Conservation (phyloP, 176 grass and related monocot genomes). For the Calamus simplicifolius region DNA sequence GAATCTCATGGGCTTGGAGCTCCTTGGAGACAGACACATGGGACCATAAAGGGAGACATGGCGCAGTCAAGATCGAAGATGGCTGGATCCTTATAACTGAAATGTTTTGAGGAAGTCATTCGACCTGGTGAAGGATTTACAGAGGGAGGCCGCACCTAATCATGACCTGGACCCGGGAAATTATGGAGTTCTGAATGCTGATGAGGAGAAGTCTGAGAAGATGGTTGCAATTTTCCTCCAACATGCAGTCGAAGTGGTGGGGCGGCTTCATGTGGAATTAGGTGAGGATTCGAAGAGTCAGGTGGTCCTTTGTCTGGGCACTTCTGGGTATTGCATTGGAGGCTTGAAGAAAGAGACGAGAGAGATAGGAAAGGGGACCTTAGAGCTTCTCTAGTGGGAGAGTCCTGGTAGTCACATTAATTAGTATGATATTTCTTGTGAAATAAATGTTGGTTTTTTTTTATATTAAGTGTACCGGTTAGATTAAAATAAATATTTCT, state of each 20-base stretch:
- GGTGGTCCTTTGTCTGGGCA: conserved; percentile 22
- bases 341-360: conserved; percentile 38
- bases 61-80: conserved; percentile 29
- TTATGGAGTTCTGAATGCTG: background rate
- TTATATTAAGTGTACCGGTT: too few species aligned
- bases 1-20: conserved; percentile 4
- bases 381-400: conserved; percentile 43
- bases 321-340: conserved; percentile 42
- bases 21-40: conserved; percentile 1
- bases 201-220: conserved; percentile 12
- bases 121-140: background rate
- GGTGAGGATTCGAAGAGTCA: conserved; percentile 8
- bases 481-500: too few species aligned
- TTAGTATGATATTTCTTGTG: conserved; percentile 25
- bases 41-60: conserved; percentile 12
- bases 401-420: conserved; percentile 32
- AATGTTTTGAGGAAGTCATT: conserved; percentile 20
- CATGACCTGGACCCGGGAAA: conserved; percentile 16
- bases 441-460: too few species aligned
- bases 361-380: conserved; percentile 35
- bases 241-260: conserved; percentile 10
- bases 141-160: background rate
- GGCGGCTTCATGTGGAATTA: background rate
- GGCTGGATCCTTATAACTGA: conserved; percentile 20
- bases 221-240: conserved; percentile 25